Evolutionary conservation across 2,329 filamentous ascomycete genomes (phyloP).

Genomic region (Claviceps capensis): DNA sequence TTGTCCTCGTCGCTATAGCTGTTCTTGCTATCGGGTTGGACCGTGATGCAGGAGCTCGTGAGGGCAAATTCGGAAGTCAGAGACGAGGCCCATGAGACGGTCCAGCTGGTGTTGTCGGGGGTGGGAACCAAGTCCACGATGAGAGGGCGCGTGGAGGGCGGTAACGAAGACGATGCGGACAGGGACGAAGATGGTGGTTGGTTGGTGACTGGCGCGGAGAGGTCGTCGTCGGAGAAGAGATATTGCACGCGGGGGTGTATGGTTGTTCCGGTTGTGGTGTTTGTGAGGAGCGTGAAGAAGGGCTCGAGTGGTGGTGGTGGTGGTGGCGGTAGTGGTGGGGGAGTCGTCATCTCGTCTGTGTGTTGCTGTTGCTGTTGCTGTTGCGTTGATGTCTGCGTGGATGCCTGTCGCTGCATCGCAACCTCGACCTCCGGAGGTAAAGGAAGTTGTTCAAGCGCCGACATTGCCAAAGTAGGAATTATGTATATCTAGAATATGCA

Average conservation of each 20-base stretch:
- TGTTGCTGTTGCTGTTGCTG: background rate
- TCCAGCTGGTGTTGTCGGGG: constrained; percentile 27
- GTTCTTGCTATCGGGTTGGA: constrained; percentile 23
- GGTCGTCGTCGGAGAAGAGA: constrained; percentile 85
- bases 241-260: constrained; percentile 83
- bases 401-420: background rate
- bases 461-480: background rate
- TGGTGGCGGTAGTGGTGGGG: background rate
- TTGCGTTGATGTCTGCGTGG: background rate
- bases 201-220: constrained; percentile 57
- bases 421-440: background rate
- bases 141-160: constrained; percentile 30
- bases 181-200: constrained; percentile 23
- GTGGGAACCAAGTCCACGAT: constrained; percentile 40
- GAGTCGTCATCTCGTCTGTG: constrained; percentile 1
- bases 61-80: constrained; percentile 61
- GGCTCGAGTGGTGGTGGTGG: constrained; percentile 44
- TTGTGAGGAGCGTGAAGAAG: constrained; percentile 76
- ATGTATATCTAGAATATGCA: background rate
- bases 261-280: constrained; percentile 57
- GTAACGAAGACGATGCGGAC: constrained; percentile 42
- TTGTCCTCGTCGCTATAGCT: background rate
- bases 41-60: constrained; percentile 29
- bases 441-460: background rate
- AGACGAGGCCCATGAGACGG: constrained; percentile 55